A percentile compares a stretch with the other conserved stretches of the same genome.
These are phyloP conservation scores for Candida awuae DNA, from an alignment of 805 yeast genomes.

Conservation along the genomic window DNA sequence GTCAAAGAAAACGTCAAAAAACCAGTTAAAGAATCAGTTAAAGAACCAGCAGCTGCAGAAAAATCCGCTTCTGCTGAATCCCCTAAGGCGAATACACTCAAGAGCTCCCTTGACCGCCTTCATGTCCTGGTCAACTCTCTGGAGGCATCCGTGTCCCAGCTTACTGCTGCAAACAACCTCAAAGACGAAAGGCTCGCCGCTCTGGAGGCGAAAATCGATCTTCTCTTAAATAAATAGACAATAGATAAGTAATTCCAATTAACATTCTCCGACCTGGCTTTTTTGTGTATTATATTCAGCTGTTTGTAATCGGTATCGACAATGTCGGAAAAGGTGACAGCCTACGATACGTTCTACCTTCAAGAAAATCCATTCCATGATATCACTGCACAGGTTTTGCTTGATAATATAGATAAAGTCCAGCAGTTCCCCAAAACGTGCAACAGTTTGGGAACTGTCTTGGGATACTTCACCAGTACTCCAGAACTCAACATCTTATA, in stretches of 20 bases:
- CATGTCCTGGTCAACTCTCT: slow-evolving; percentile 49
- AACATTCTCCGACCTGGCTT: too few species aligned
- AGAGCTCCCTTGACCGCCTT: slow-evolving; percentile 46
- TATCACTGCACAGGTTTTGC: slow-evolving; percentile 19
- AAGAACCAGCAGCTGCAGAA: slow-evolving; percentile 11
- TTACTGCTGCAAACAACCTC: slow-evolving; percentile 47
- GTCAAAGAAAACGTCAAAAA: neutral
- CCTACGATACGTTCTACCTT: slow-evolving; percentile 15
- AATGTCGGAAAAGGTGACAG: slow-evolving; percentile 15
- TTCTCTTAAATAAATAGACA: slow-evolving; percentile 36
- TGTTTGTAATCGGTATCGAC: too few species aligned
- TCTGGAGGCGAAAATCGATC: slow-evolving; percentile 56
- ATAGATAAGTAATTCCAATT: too few species aligned
- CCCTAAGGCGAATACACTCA: slow-evolving; percentile 44
- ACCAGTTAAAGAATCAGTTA: neutral
- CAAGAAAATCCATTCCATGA: slow-evolving; percentile 23
- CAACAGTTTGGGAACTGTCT: neutral
- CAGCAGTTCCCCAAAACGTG: neutral
- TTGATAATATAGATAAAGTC: slow-evolving; percentile 3
- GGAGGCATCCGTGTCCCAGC: slow-evolving; percentile 45
- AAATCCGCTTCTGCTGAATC: slow-evolving; percentile 44
- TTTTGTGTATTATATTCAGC: too few species aligned
- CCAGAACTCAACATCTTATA: slow-evolving; percentile 4
- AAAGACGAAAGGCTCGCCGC: slow-evolving; percentile 55
- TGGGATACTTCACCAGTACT: slow-evolving; percentile 1